Conservation (phyloP, 495 filamentous ascomycete genomes). For the Chaetomium fimeti region DNA sequence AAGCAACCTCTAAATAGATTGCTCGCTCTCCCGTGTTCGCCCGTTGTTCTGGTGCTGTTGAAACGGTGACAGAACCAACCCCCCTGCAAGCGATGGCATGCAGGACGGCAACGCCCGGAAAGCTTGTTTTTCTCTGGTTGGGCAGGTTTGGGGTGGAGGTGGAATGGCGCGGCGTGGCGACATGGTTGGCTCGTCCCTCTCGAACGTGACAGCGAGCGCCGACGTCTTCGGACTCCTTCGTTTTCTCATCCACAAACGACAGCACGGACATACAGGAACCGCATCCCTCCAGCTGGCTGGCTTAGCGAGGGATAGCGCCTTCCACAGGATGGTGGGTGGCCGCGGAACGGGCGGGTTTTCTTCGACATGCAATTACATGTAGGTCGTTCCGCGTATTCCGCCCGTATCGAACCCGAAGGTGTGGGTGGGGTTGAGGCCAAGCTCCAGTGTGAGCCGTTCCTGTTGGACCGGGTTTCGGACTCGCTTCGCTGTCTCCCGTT, state of each 20-base stretch:
- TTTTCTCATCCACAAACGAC: background rate
- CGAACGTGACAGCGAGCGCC: background rate
- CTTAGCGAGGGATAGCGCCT: background rate
- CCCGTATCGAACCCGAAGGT: background rate
- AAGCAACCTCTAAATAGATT: background rate
- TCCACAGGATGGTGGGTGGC: background rate
- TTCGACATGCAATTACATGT: background rate
- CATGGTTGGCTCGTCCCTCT: constrained; percentile 1
- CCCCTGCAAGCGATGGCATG: constrained; percentile 13
- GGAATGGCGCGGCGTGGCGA: background rate
- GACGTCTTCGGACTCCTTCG: background rate
- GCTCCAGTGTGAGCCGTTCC: background rate
- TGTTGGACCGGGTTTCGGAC: constrained; percentile 11
- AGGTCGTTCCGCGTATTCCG: background rate
- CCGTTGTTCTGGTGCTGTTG: background rate
- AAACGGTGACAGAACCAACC: background rate
- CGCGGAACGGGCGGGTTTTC: background rate
- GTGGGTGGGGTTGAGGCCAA: background rate
- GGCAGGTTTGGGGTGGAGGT: background rate
- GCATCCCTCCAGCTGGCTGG: no score
- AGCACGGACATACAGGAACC: no score
- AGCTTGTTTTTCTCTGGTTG: constrained; percentile 11
- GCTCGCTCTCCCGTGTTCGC: background rate
- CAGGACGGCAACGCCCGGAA: constrained; percentile 8
- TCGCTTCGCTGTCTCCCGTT: background rate